Evolutionary conservation across 768 basidiomycete genomes (phyloP).

Genomic region (Boletus tomentosulus): DNA sequence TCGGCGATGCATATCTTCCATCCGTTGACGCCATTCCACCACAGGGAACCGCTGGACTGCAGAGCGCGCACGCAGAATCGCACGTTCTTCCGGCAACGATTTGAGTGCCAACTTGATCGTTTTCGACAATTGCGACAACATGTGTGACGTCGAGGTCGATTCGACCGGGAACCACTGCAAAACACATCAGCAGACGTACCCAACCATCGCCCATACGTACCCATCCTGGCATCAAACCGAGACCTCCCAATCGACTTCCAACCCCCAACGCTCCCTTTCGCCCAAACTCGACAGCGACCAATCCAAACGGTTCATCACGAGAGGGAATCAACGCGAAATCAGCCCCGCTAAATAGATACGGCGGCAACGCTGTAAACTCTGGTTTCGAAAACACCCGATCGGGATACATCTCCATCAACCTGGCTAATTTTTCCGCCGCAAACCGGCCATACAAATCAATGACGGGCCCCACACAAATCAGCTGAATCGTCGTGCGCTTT

Average conservation of each 20-base stretch:
- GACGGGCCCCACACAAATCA: slow-evolving; percentile 89
- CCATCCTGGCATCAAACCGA: slow-evolving; percentile 98
- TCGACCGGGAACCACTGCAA: slow-evolving; percentile 94
- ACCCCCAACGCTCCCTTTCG: slow-evolving; percentile 95
- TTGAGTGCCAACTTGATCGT: slow-evolving; percentile 93
- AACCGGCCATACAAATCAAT: slow-evolving; percentile 95
- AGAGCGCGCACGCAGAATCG: slow-evolving; percentile 87
- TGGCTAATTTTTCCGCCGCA: slow-evolving; percentile 88
- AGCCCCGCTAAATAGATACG: slow-evolving; percentile 90
- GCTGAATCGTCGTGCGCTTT: slow-evolving; percentile 80
- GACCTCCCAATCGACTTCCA: slow-evolving; percentile 88
- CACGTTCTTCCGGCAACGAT: slow-evolving; percentile 86
- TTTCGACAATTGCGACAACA: slow-evolving; percentile 91
- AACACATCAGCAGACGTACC: neutral
- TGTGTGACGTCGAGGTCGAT: slow-evolving; percentile 86
- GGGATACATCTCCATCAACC: slow-evolving; percentile 93
- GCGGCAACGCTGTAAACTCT: slow-evolving; percentile 91
- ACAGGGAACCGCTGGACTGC: slow-evolving; percentile 97
- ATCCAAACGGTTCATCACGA: slow-evolving; percentile 93
- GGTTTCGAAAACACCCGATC: slow-evolving; percentile 95
- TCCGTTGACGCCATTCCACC: slow-evolving; percentile 94
- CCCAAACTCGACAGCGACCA: slow-evolving; percentile 95
- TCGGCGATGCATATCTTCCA: slow-evolving; percentile 91
- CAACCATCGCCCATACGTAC: slow-evolving; percentile 40
- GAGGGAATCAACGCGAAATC: slow-evolving; percentile 96